phyloP scores from a whole-genome alignment of 2,329 filamentous ascomycete species.

The Ophiosphaerella narmari region DNA sequence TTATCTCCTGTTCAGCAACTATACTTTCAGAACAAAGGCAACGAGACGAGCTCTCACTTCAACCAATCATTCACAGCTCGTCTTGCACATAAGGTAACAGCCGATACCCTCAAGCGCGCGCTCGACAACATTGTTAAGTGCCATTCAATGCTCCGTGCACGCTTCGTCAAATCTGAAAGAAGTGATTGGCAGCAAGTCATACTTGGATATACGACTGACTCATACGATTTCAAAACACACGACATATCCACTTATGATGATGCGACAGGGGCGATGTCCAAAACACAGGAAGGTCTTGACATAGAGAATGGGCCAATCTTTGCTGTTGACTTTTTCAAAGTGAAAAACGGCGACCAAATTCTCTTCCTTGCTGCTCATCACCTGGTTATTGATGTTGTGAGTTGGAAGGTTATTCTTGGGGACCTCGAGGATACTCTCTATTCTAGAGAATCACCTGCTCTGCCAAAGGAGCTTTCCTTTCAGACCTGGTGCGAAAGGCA shows the following conservation, averaged over 20 bases:
- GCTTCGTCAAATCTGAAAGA: conserved; percentile 21
- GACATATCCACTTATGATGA: conserved; percentile 8
- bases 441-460: conserved; percentile 6
- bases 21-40: conserved; percentile 44
- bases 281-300: conserved; percentile 33
- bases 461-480: conserved; percentile 34
- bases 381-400: conserved; percentile 41
- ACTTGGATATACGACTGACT: conserved; percentile 3
- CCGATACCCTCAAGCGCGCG: conserved; percentile 23
- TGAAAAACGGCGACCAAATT: conserved; percentile 21
- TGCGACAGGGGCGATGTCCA: conserved; percentile 19
- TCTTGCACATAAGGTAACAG: conserved; percentile 34
- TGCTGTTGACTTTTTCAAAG: conserved; percentile 28
- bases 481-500: conserved; percentile 38
- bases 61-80: conserved; percentile 53
- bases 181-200: conserved; percentile 33
- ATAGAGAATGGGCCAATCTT: conserved; percentile 37
- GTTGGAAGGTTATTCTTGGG: conserved; percentile 38
- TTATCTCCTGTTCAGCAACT: conserved; percentile 54
- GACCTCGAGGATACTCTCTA: conserved; percentile 40
- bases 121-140: conserved; percentile 30
- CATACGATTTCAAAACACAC: conserved; percentile 29
- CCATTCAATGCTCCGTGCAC: conserved; percentile 43
- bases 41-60: conserved; percentile 46
- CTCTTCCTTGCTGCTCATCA: conserved; percentile 40